Evolutionary conservation across 208 protist species (phyloP).

Genomic region (Wallacemonas sp.): DNA sequence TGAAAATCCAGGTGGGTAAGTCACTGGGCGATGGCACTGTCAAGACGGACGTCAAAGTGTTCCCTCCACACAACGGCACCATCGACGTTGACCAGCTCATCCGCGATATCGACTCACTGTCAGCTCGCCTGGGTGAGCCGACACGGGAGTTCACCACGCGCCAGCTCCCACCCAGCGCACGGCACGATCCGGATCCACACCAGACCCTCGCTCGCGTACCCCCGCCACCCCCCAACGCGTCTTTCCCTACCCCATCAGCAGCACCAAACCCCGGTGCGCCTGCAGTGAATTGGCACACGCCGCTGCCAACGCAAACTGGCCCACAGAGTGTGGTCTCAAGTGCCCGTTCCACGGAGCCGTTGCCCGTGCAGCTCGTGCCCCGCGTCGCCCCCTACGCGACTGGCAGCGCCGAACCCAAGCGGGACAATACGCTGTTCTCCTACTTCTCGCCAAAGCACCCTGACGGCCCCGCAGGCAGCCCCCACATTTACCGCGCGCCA

Average conservation of each 20-base stretch:
- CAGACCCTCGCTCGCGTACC: too few species aligned
- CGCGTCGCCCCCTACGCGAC: slow-evolving; percentile 12
- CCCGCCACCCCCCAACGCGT: too few species aligned
- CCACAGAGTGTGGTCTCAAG: slow-evolving; percentile 15
- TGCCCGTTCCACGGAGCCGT: slow-evolving; percentile 17
- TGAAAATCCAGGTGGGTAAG: slow-evolving; percentile 27
- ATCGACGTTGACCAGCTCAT: slow-evolving; percentile 28
- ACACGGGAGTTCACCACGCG: neutral
- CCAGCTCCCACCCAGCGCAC: neutral
- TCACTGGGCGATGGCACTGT: neutral
- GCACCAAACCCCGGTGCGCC: neutral
- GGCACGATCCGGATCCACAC: too few species aligned
- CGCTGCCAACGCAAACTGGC: too few species aligned
- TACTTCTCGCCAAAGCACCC: neutral
- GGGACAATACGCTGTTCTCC: neutral
- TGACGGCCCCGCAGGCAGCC: neutral
- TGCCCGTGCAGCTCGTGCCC: slow-evolving; percentile 27
- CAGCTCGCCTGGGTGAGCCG: neutral
- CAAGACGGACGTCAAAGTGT: slow-evolving; percentile 23
- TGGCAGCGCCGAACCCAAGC: neutral
- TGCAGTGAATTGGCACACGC: too few species aligned
- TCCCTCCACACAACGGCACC: slow-evolving; percentile 22
- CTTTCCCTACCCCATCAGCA: neutral
- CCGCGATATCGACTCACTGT: slow-evolving; percentile 18
- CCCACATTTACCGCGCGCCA: neutral